Percentiles rank a stretch among this genome's conserved stretches.
phyloP scores from a whole-genome alignment of 306 rosid species.

The Medicago lupulina region DNA sequence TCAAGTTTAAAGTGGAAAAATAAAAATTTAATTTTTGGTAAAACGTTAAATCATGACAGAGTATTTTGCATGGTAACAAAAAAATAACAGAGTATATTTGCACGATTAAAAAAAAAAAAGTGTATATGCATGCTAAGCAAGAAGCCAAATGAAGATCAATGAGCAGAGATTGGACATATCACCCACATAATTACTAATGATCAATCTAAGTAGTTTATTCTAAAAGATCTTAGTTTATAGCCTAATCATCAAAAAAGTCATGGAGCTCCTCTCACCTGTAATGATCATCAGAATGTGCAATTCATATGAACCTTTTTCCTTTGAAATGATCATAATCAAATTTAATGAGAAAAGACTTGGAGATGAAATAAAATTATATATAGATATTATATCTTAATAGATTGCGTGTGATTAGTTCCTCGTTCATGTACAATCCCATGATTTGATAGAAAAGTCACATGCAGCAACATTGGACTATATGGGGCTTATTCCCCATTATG shows the following conservation, averaged over 20 bases:
- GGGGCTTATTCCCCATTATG: slow-evolving; percentile 39
- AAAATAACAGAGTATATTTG: slow-evolving; percentile 22
- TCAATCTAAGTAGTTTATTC: slow-evolving; percentile 47
- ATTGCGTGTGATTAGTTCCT: slow-evolving; percentile 55
- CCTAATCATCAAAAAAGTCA: slow-evolving; percentile 53
- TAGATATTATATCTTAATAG: slow-evolving; percentile 45
- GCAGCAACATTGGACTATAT: slow-evolving; percentile 61
- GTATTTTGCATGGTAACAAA: background rate
- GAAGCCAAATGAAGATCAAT: slow-evolving; percentile 49
- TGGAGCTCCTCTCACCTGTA: slow-evolving; percentile 57
- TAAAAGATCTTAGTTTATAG: slow-evolving; percentile 43
- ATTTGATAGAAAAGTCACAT: slow-evolving; percentile 56
- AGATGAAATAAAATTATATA: slow-evolving; percentile 26
- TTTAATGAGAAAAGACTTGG: slow-evolving; percentile 31
- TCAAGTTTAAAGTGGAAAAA: too few relatives aligned
- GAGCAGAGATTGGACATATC: slow-evolving; percentile 45
- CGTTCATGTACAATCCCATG: slow-evolving; percentile 59
- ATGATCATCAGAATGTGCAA: slow-evolving; percentile 59
- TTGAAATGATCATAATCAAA: slow-evolving; percentile 26
- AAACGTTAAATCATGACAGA: too few relatives aligned
- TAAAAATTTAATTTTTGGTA: background rate
- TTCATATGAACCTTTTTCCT: slow-evolving; percentile 37
- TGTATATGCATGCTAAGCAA: slow-evolving; percentile 45
- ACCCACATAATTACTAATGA: slow-evolving; percentile 53
- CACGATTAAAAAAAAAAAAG: background rate